Evolutionary conservation across 78 protist species (phyloP).

Genomic region (Dictyostelium brefeldianum): DNA sequence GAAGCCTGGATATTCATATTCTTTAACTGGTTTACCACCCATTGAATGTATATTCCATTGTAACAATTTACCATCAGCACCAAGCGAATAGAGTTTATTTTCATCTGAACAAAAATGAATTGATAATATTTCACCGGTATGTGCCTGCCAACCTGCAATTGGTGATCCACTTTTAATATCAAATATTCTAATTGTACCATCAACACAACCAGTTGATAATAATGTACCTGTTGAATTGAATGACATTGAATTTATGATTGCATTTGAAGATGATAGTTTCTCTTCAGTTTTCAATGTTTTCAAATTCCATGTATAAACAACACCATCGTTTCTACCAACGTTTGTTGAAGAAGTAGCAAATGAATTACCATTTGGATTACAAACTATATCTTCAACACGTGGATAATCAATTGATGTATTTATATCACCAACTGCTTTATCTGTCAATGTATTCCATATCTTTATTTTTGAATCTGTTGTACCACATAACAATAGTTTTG

Average conservation of each 20-base stretch:
- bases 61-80: constrained; percentile 47
- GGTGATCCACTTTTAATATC: constrained; percentile 7
- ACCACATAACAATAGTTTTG: constrained; percentile 54
- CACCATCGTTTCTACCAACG: constrained; percentile 34
- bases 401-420: constrained; percentile 61
- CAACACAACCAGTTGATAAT: constrained; percentile 70
- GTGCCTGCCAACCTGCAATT: constrained; percentile 78
- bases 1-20: constrained; percentile 78
- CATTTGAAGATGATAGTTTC: constrained; percentile 28
- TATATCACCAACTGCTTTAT: constrained; percentile 78
- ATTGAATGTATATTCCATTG: constrained; percentile 70
- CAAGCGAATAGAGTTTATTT: constrained; percentile 50
- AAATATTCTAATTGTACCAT: constrained; percentile 68
- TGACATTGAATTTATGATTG: constrained; percentile 61
- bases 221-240: constrained; percentile 52
- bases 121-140: constrained; percentile 32
- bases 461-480: constrained; percentile 78
- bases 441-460: constrained; percentile 56
- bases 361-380: constrained; percentile 79
- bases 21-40: constrained; percentile 67
- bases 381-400: constrained; percentile 68
- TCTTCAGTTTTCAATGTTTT: constrained; percentile 72
- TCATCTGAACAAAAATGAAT: constrained; percentile 54
- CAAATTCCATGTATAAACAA: constrained; percentile 66
- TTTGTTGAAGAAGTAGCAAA: constrained; percentile 49